phyloP scores from a whole-genome alignment of 2,329 filamentous ascomycete genomes.

The Niveomyces coronatus region DNA sequence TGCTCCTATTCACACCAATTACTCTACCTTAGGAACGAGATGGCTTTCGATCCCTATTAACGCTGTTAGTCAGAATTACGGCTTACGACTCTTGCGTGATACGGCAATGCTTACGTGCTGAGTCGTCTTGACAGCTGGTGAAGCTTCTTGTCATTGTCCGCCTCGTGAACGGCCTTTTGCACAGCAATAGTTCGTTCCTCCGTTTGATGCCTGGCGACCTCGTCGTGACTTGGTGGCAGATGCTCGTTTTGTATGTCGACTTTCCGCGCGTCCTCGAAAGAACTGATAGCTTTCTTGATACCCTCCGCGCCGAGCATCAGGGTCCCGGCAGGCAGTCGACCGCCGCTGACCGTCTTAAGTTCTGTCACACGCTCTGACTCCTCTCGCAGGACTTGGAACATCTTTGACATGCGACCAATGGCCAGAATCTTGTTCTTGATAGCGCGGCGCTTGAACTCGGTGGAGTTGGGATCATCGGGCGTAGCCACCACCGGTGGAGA shows the following conservation, averaged over 20 bases:
- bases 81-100: neutral
- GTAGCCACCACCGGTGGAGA: constrained; percentile 54
- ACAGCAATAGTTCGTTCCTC: constrained; percentile 74
- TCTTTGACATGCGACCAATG: constrained; percentile 89
- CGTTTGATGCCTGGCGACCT: constrained; percentile 74
- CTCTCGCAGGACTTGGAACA: constrained; percentile 96
- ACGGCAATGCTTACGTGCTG: constrained; percentile 68
- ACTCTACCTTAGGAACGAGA: constrained; percentile 1
- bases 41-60: constrained; percentile 4
- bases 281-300: constrained; percentile 96
- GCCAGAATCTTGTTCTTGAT: constrained; percentile 99
- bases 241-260: constrained; percentile 96
- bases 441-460: constrained; percentile 86
- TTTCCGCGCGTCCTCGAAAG: constrained; percentile 92
- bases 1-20: neutral
- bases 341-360: constrained; percentile 91
- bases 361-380: constrained; percentile 96
- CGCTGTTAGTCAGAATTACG: constrained; percentile 1
- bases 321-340: constrained; percentile 84
- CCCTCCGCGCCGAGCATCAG: constrained; percentile 97
- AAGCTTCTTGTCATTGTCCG: constrained; percentile 82
- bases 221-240: constrained; percentile 83
- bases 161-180: constrained; percentile 76
- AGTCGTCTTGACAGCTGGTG: constrained; percentile 82
- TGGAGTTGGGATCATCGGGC: constrained; percentile 60